Evolutionary conservation across 2,329 filamentous ascomycete species (phyloP).

Genomic region (Beauveria sp.): DNA sequence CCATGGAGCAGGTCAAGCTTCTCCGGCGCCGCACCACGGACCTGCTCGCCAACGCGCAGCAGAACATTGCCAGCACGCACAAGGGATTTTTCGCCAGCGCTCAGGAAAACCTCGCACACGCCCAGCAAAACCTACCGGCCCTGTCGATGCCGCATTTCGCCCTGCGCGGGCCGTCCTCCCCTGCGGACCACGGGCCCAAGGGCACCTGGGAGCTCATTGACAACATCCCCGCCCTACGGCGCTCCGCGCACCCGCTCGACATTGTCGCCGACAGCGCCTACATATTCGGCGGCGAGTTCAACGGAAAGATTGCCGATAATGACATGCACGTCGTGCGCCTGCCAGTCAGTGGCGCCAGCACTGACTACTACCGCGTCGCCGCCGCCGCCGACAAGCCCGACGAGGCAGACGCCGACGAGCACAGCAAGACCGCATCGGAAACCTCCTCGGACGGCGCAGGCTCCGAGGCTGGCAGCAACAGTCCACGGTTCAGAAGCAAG

Average conservation of each 20-base stretch:
- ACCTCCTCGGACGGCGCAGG: slow-evolving; percentile 24
- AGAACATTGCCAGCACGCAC: slow-evolving; percentile 37
- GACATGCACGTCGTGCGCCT: slow-evolving; percentile 60
- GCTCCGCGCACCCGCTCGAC: slow-evolving; percentile 68
- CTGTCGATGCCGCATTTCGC: slow-evolving; percentile 21
- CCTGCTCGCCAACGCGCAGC: slow-evolving; percentile 32
- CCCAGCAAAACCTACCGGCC: slow-evolving; percentile 38
- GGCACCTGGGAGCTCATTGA: slow-evolving; percentile 55
- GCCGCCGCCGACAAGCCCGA: slow-evolving; percentile 36
- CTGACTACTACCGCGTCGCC: slow-evolving; percentile 53
- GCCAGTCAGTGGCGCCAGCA: slow-evolving; percentile 47
- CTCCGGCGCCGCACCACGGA: slow-evolving; percentile 50
- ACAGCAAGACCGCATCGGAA: slow-evolving; percentile 10
- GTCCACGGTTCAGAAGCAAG: slow-evolving; percentile 26
- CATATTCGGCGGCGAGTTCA: slow-evolving; percentile 71
- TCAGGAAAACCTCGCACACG: slow-evolving; percentile 30
- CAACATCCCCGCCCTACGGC: slow-evolving; percentile 47
- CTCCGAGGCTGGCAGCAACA: slow-evolving; percentile 26
- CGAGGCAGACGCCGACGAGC: slow-evolving; percentile 16
- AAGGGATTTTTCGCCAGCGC: slow-evolving; percentile 31
- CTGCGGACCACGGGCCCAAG: slow-evolving; percentile 26
- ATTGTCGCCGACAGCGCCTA: slow-evolving; percentile 49
- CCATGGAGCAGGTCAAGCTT: slow-evolving; percentile 45
- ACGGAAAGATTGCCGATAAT: slow-evolving; percentile 64
- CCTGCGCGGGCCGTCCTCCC: slow-evolving; percentile 5